Percentiles rank a stretch among this genome's conserved stretches.
Evolutionary conservation across 768 basidiomycete species (phyloP).

Genomic region (Ramaria sp.): DNA sequence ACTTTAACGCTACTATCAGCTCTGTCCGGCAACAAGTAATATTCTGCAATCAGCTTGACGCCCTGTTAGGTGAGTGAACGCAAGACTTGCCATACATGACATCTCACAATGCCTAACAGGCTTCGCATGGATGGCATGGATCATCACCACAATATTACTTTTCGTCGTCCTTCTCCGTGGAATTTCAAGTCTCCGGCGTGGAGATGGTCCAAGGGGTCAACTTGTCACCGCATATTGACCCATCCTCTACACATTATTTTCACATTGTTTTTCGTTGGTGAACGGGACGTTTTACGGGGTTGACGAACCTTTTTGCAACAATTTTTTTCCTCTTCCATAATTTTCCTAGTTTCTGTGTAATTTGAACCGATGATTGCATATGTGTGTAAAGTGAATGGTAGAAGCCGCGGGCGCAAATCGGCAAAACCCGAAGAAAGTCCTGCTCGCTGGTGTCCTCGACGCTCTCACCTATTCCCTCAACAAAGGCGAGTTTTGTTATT

Average conservation of each 20-base stretch:
- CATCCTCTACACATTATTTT: background rate
- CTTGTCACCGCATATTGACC: conserved; percentile 19
- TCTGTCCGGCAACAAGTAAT: conserved; percentile 29
- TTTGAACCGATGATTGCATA: no score
- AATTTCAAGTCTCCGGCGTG: conserved; percentile 45
- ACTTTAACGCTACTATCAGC: conserved; percentile 14
- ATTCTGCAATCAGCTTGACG: conserved; percentile 72
- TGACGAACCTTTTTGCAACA: no score
- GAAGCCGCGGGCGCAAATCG: conserved; percentile 2
- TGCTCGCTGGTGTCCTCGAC: background rate
- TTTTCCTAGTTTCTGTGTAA: no score
- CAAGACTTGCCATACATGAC: background rate
- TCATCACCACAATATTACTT: conserved; percentile 51
- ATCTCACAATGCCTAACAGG: conserved; percentile 19
- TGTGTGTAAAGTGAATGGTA: no score
- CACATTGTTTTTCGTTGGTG: no score
- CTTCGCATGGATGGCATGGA: conserved; percentile 65
- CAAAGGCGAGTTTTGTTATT: background rate
- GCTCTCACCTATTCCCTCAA: background rate
- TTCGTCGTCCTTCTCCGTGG: conserved; percentile 50
- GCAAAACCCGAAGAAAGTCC: conserved; percentile 4
- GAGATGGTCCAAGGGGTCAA: conserved; percentile 54
- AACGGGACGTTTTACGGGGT: no score
- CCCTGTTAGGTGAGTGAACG: conserved; percentile 30
- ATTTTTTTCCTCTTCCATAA: no score